Percentiles rank a stretch among this genome's conserved stretches.
Evolutionary conservation across 2,329 filamentous ascomycete genomes (phyloP).

Genomic region (Mariannaea sp.): DNA sequence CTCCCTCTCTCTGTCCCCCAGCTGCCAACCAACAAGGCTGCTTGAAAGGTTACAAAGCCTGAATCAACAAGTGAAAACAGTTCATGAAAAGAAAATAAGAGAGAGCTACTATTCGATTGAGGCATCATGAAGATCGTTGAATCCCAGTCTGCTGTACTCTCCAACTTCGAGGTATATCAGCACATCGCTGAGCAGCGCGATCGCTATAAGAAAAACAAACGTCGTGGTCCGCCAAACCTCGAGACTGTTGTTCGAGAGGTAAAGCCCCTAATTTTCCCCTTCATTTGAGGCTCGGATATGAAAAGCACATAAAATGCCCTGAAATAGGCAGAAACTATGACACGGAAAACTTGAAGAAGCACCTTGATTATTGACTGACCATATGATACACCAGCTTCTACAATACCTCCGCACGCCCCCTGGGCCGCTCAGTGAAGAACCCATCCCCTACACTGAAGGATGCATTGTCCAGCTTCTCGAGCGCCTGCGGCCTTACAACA

Average conservation of each 20-base stretch:
- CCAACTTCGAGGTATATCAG: conserved; percentile 74
- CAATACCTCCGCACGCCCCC: conserved; percentile 62
- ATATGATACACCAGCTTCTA: conserved; percentile 52
- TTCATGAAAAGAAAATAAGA: no score
- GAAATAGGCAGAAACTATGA: neutral
- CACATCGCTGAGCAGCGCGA: conserved; percentile 64
- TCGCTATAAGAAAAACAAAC: conserved; percentile 56
- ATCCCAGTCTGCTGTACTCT: conserved; percentile 69
- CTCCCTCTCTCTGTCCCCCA: neutral
- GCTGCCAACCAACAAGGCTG: neutral
- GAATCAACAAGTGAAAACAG: neutral
- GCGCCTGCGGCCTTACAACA: conserved; percentile 59
- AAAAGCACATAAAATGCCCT: neutral
- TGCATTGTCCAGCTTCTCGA: conserved; percentile 60
- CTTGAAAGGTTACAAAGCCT: neutral
- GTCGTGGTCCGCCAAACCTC: conserved; percentile 60
- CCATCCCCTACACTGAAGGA: conserved; percentile 56
- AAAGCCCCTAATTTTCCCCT: conserved; percentile 29
- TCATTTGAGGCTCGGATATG: neutral
- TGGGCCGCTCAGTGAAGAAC: conserved; percentile 60
- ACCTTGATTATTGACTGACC: conserved; percentile 11
- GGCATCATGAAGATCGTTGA: conserved; percentile 70
- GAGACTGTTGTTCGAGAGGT: conserved; percentile 70
- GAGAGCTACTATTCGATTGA: neutral
- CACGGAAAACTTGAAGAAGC: neutral